These are phyloP conservation scores for Infundibulicybe gibba DNA, from an alignment of 768 basidiomycete genomes.

Conservation along the genomic window DNA sequence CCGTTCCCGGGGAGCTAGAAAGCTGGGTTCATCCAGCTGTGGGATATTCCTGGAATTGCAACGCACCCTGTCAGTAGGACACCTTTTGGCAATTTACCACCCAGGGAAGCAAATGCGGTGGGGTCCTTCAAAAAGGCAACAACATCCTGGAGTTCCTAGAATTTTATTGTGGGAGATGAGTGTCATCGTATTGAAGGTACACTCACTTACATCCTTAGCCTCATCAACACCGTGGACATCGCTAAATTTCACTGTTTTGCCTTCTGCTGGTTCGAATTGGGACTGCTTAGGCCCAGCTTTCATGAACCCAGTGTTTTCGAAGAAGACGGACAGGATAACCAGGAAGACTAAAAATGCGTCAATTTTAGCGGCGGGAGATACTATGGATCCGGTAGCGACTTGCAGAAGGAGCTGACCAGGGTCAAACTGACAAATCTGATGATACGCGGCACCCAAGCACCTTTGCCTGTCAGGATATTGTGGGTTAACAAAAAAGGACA, in stretches of 20 bases:
- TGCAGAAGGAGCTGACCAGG: conserved; percentile 62
- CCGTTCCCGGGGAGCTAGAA: conserved; percentile 78
- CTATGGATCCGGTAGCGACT: conserved; percentile 21
- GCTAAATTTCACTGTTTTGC: conserved; percentile 82
- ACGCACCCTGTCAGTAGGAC: conserved; percentile 76
- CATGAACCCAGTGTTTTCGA: conserved; percentile 92
- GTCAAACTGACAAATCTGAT: conserved; percentile 59
- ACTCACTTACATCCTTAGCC: conserved; percentile 75
- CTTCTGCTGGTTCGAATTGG: conserved; percentile 81
- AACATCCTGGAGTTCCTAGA: conserved; percentile 87
- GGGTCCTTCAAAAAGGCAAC: conserved; percentile 96
- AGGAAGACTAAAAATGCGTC: conserved; percentile 55
- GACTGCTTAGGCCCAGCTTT: conserved; percentile 80
- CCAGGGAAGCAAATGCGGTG: conserved; percentile 81
- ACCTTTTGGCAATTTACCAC: conserved; percentile 93
- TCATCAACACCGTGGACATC: conserved; percentile 99
- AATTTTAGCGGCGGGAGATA: not conserved
- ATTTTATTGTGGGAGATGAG: conserved; percentile 2
- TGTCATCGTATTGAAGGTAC: not conserved
- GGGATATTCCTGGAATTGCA: not conserved
- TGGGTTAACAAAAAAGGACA: not conserved
- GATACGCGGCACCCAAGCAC: conserved; percentile 60
- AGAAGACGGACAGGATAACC: conserved; percentile 81
- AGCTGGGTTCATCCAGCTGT: not conserved
- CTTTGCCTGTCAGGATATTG: conserved; percentile 48